phyloP scores from a whole-genome alignment of 805 yeast species.

The Pichia eremophila region DNA sequence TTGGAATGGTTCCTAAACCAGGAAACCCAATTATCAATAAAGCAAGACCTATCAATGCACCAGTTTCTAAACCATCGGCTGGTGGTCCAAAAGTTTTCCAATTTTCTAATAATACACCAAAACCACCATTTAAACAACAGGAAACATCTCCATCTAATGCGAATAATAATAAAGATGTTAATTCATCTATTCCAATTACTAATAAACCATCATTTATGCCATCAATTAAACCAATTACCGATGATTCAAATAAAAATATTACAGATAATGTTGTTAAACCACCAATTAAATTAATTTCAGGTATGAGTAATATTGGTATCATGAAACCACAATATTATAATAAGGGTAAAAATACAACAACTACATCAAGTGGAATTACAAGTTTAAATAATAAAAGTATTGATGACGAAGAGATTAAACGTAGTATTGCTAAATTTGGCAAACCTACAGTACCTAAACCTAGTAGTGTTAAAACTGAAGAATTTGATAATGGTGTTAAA shows the following conservation, averaged over 20 bases:
- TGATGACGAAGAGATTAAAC: neutral
- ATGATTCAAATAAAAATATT: neutral
- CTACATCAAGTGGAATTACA: neutral
- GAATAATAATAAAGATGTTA: neutral
- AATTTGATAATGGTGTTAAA: neutral
- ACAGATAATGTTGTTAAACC: neutral
- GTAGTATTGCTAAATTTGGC: conserved; percentile 4
- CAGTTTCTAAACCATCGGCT: neutral
- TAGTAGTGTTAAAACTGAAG: neutral
- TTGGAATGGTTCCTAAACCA: too few relatives aligned
- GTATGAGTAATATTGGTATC: conserved; percentile 6
- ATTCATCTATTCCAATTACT: conserved; percentile 1
- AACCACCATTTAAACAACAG: conserved; percentile 2
- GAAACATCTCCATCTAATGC: neutral
- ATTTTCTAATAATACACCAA: conserved; percentile 6
- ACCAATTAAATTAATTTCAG: conserved; percentile 1
- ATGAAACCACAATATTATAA: conserved; percentile 23
- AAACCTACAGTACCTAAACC: conserved; percentile 1
- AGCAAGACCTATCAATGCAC: neutral
- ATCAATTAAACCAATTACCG: conserved; percentile 2
- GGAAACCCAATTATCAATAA: neutral
- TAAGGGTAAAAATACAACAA: conserved; percentile 1
- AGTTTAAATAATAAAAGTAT: neutral
- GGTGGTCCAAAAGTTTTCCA: conserved; percentile 6
- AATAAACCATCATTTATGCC: conserved; percentile 7